Evolutionary conservation across 768 basidiomycete genomes (phyloP).

Genomic region (Amanita exitialis): DNA sequence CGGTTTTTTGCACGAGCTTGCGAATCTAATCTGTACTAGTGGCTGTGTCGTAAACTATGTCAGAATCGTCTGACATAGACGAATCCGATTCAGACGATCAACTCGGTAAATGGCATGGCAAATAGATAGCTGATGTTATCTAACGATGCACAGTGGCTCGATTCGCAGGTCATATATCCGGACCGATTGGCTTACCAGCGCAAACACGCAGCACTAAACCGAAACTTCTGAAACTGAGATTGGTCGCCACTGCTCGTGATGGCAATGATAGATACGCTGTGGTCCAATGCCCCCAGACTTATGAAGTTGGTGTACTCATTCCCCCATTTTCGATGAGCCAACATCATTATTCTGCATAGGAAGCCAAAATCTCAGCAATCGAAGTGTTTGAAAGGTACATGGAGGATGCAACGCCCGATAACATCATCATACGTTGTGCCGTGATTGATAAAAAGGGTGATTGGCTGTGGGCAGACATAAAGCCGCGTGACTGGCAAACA

Average conservation of each 20-base stretch:
- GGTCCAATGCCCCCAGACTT: background rate
- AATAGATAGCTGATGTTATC: too few relatives aligned
- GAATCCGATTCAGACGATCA: too few relatives aligned
- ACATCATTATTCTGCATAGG: background rate
- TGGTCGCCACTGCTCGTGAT: background rate
- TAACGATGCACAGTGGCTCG: too few relatives aligned
- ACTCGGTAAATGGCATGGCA: too few relatives aligned
- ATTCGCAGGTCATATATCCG: background rate
- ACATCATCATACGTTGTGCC: background rate
- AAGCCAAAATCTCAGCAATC: background rate
- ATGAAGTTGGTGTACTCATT: background rate
- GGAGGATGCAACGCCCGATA: background rate
- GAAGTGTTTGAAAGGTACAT: background rate
- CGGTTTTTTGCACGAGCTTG: constrained; percentile 21
- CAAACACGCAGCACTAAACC: background rate
- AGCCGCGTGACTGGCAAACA: constrained; percentile 7
- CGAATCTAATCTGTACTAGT: background rate
- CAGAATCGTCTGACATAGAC: too few relatives aligned
- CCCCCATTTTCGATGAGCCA: background rate
- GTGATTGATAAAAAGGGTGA: constrained; percentile 7
- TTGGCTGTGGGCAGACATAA: constrained; percentile 13
- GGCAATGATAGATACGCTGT: background rate
- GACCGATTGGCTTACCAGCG: background rate
- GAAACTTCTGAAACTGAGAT: background rate
- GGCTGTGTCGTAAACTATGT: background rate